These are phyloP conservation scores for Tardiomyces digboiensis DNA, from an alignment of 1,139 yeast species.

Conservation along the genomic window DNA sequence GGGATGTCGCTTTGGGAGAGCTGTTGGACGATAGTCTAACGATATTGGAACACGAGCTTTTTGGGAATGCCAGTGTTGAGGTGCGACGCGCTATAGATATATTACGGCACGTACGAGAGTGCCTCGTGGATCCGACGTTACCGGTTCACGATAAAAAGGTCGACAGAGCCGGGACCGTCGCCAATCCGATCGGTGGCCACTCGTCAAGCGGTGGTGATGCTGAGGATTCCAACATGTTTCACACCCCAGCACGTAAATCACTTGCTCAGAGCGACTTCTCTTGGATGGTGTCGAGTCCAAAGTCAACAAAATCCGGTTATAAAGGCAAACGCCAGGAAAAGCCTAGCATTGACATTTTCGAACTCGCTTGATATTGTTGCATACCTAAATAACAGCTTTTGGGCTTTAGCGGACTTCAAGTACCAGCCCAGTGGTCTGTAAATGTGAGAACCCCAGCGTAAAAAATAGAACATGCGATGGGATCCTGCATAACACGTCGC, in stretches of 20 bases:
- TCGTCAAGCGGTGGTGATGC: neutral
- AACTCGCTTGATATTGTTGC: too few relatives aligned
- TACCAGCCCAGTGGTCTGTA: too few relatives aligned
- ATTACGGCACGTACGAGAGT: neutral
- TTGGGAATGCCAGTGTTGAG: neutral
- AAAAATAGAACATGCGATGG: too few relatives aligned
- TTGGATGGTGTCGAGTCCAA: constrained; percentile 8
- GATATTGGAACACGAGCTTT: neutral
- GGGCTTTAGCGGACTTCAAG: too few relatives aligned
- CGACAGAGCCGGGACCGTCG: neutral
- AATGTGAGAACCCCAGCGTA: too few relatives aligned
- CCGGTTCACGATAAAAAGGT: neutral
- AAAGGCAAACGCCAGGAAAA: neutral
- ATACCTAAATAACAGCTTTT: too few relatives aligned
- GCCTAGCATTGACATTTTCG: neutral
- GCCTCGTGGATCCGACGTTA: neutral
- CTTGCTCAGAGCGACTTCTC: constrained; percentile 11
- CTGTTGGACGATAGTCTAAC: neutral
- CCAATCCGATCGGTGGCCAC: neutral
- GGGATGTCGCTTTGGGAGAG: neutral
- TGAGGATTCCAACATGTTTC: neutral
- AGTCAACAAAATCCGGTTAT: constrained; percentile 1
- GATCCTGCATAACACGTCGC: too few relatives aligned
- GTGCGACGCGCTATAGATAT: neutral
- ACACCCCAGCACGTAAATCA: constrained; percentile 4